These are phyloP conservation scores for Candida gigantensis DNA, from an alignment of 1,139 yeast genomes.

Conservation along the genomic window DNA sequence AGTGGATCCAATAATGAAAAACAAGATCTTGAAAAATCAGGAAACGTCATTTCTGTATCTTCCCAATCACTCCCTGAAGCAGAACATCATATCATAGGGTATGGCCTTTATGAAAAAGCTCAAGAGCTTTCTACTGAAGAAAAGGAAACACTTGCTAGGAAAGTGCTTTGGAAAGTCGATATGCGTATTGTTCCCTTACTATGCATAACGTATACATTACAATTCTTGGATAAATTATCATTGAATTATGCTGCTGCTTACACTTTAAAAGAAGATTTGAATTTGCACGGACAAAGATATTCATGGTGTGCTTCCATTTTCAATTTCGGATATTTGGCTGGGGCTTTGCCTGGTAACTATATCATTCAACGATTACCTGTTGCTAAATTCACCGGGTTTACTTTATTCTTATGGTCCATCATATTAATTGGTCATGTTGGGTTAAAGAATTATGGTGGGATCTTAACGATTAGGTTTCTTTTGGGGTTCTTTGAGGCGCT, in stretches of 20 bases:
- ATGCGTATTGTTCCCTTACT: conserved; percentile 41
- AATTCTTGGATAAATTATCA: conserved; percentile 51
- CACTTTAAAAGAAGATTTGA: conserved; percentile 24
- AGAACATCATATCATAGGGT: conserved; percentile 23
- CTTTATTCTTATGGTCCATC: conserved; percentile 53
- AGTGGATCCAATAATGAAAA: background rate
- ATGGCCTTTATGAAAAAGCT: conserved; percentile 31
- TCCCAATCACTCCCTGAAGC: conserved; percentile 2
- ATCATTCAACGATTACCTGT: conserved; percentile 55
- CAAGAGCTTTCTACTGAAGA: conserved; percentile 30
- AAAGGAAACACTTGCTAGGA: conserved; percentile 20
- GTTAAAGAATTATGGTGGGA: conserved; percentile 43
- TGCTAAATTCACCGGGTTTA: conserved; percentile 49
- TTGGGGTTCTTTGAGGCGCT: conserved; percentile 40
- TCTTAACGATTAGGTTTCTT: conserved; percentile 50
- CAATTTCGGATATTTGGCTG: conserved; percentile 52
- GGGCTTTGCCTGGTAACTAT: conserved; percentile 55
- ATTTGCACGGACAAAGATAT: conserved; percentile 23
- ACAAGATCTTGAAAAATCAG: conserved; percentile 2
- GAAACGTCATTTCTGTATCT: background rate
- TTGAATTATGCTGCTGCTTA: conserved; percentile 38
- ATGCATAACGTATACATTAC: conserved; percentile 49
- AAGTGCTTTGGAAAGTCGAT: conserved; percentile 42
- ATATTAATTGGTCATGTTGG: conserved; percentile 53
- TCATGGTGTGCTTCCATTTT: conserved; percentile 63